A percentile compares a stretch with the other conserved stretches of the same genome.
Conservation (phyloP, 352 stramenopile genomes). For the Phytophthora constricta region DNA sequence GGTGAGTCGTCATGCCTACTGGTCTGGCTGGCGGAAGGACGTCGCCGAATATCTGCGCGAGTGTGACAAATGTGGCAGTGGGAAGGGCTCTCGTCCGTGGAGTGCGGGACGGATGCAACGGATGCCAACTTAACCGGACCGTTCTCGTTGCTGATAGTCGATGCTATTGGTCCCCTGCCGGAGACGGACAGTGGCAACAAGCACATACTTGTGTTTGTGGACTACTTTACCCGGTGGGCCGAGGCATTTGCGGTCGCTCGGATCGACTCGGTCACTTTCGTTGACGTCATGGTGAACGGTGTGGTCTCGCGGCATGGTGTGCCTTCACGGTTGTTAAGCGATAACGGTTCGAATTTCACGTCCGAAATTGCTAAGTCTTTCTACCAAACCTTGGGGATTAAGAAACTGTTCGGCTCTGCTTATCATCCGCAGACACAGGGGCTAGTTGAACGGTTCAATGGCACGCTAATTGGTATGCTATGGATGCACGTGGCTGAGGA, state of each 20-base stretch:
- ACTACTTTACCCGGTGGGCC: background rate
- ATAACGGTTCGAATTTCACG: constrained; percentile 9
- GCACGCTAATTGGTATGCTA: constrained; percentile 4
- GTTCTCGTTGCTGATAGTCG: background rate
- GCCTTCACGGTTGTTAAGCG: constrained; percentile 5
- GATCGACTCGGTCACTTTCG: background rate
- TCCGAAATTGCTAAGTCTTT: constrained; percentile 9
- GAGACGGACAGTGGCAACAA: background rate
- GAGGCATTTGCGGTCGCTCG: background rate
- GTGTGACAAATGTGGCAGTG: background rate
- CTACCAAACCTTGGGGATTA: constrained; percentile 4
- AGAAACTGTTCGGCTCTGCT: constrained; percentile 6
- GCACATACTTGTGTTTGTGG: background rate
- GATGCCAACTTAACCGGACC: constrained; percentile 1
- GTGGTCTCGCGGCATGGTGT: constrained; percentile 4
- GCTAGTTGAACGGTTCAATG: constrained; percentile 7
- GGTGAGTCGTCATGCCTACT: background rate
- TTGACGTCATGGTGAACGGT: background rate
- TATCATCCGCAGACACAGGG: constrained; percentile 13
- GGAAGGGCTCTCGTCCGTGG: constrained; percentile 1
- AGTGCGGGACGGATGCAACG: constrained; percentile 3
- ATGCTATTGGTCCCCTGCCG: background rate
- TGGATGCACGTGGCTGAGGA: background rate
- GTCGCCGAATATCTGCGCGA: constrained; percentile 1
- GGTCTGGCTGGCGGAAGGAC: constrained; percentile 1